phyloP scores from a whole-genome alignment of 345 rosid genomes.

The Sisymbrium altissimum region DNA sequence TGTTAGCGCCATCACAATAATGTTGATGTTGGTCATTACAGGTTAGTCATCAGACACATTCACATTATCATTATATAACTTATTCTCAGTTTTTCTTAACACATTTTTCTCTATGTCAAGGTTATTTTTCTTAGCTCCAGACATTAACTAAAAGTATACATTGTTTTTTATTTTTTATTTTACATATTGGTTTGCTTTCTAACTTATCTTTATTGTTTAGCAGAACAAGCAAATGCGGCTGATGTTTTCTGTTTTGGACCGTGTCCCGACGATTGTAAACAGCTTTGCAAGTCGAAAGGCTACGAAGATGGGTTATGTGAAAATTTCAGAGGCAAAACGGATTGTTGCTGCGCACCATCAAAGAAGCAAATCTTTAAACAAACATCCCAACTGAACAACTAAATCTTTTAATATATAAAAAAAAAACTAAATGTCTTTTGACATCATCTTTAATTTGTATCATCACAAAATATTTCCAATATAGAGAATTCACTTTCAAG shows the following conservation, averaged over 20 bases:
- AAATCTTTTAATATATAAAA: neutral
- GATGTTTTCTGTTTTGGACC: neutral
- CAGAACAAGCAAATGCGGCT: neutral
- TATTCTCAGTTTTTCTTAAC: neutral
- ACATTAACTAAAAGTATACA: too few relatives aligned
- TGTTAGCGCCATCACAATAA: neutral
- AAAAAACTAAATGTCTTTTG: neutral
- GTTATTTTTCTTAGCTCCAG: neutral
- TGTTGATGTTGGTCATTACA: conserved; percentile 2
- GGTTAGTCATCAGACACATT: neutral
- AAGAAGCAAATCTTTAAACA: neutral
- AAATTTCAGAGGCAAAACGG: neutral
- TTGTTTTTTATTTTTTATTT: too few relatives aligned
- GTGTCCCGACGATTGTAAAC: neutral
- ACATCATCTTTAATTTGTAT: neutral
- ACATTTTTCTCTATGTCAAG: neutral
- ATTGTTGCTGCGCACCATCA: neutral
- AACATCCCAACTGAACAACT: neutral
- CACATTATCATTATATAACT: neutral
- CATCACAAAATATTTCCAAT: neutral
- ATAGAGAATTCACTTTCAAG: neutral
- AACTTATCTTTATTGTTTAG: neutral
- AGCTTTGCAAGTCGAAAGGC: neutral
- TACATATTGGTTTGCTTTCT: too few relatives aligned
- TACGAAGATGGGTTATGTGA: neutral